A percentile compares a stretch with the other conserved stretches of the same genome.
Evolutionary conservation across 345 rosid species (phyloP).

Genomic region (Pistacia integerrima): DNA sequence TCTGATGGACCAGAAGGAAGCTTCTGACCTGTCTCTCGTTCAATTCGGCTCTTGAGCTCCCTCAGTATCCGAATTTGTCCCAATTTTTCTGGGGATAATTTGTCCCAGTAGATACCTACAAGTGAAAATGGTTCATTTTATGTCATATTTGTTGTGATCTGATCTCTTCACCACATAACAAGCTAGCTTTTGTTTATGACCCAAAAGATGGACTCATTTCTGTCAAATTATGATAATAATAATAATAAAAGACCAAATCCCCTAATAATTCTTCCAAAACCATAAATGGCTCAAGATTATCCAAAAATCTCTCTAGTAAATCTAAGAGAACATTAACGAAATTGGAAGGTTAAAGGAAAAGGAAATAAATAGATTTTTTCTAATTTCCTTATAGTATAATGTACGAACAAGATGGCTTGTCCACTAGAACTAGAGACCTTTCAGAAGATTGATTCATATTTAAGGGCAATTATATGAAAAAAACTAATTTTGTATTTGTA

Average conservation of each 20-base stretch:
- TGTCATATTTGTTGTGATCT: neutral
- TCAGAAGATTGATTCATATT: neutral
- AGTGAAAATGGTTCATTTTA: neutral
- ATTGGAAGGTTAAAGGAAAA: too few relatives aligned
- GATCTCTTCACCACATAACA: neutral
- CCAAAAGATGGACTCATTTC: neutral
- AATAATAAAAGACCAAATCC: neutral
- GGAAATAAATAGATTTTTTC: too few relatives aligned
- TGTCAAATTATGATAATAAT: too few relatives aligned
- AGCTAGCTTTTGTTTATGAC: neutral
- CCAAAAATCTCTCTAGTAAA: too few relatives aligned
- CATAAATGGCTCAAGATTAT: neutral
- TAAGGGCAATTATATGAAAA: neutral
- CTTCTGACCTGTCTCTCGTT: conserved; percentile 62
- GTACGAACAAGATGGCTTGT: neutral
- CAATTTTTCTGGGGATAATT: conserved; percentile 79
- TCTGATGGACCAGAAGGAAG: conserved; percentile 76
- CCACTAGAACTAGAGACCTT: neutral
- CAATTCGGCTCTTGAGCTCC: conserved; percentile 68
- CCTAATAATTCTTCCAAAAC: neutral
- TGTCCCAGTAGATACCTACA: conserved; percentile 84
- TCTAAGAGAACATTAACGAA: too few relatives aligned
- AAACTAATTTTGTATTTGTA: neutral
- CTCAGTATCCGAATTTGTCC: conserved; percentile 74
- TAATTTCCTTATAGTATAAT: too few relatives aligned